Percentiles rank a stretch among this genome's conserved stretches.
Evolutionary conservation across 306 rosid species (phyloP).

Genomic region (Quercus rubra): DNA sequence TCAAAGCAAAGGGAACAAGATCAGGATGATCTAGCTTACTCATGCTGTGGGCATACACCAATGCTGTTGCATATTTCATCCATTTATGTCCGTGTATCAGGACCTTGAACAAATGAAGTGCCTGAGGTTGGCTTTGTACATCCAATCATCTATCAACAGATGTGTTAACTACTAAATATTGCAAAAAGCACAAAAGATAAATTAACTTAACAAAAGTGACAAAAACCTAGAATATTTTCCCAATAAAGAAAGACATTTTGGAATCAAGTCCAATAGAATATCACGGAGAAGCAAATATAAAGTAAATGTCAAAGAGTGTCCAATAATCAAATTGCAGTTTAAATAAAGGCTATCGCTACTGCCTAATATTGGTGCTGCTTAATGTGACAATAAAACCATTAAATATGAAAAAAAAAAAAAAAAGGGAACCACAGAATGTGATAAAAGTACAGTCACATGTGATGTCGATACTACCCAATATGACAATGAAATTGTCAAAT

Average conservation of each 20-base stretch:
- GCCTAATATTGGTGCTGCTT: too few species aligned
- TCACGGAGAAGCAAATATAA: not conserved
- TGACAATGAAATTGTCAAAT: too few species aligned
- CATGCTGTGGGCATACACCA: constrained; percentile 96
- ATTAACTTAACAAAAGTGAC: not conserved
- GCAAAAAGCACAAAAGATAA: not conserved
- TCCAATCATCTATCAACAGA: constrained; percentile 74
- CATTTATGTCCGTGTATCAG: constrained; percentile 69
- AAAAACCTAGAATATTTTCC: not conserved
- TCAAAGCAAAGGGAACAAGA: not conserved
- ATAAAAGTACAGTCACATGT: too few species aligned
- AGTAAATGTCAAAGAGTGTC: not conserved
- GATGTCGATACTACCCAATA: too few species aligned
- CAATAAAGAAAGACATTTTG: not conserved
- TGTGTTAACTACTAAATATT: not conserved
- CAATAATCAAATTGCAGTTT: too few species aligned
- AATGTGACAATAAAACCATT: too few species aligned
- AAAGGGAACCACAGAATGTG: too few species aligned
- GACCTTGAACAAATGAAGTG: constrained; percentile 70
- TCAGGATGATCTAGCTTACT: constrained; percentile 40
- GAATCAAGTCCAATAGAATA: not conserved
- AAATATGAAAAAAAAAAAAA: too few species aligned
- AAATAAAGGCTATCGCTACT: too few species aligned
- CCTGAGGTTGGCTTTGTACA: constrained; percentile 77
- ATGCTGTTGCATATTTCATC: constrained; percentile 82